These are phyloP conservation scores for Teratosphaeria gauchensis DNA, from an alignment of 2,329 filamentous ascomycete species.

Conservation along the genomic window DNA sequence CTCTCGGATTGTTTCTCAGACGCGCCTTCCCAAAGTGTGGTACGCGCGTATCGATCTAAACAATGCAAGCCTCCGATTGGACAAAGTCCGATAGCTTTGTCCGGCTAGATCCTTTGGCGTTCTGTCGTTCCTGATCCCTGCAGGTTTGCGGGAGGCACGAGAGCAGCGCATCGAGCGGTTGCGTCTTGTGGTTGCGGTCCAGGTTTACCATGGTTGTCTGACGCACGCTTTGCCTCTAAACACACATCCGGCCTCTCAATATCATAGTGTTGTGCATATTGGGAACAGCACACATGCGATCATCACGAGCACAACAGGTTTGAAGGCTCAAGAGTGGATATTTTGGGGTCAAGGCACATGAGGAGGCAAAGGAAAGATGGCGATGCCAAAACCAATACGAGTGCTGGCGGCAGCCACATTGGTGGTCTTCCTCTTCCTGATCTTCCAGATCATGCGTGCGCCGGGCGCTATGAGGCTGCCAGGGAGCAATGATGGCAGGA, in stretches of 20 bases:
- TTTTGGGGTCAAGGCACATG: slow-evolving; percentile 3
- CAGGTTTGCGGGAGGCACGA: neutral
- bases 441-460: slow-evolving; percentile 63
- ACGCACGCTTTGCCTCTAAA: neutral
- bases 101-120: neutral
- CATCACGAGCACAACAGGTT: neutral
- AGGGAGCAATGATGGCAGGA: slow-evolving; percentile 26
- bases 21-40: neutral
- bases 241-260: neutral
- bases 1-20: neutral
- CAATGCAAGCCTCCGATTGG: neutral
- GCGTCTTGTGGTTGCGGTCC: neutral
- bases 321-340: neutral
- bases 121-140: neutral
- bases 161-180: neutral
- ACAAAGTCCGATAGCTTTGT: neutral
- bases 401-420: slow-evolving; percentile 63
- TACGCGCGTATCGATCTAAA: neutral
- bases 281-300: neutral
- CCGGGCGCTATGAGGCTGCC: slow-evolving; percentile 33
- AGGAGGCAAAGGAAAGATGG: slow-evolving; percentile 48
- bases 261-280: neutral
- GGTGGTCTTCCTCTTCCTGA: slow-evolving; percentile 66
- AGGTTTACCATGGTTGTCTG: neutral
- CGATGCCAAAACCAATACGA: slow-evolving; percentile 74